phyloP scores from a whole-genome alignment of 305 asterid species.

The Fraxinus sp. region DNA sequence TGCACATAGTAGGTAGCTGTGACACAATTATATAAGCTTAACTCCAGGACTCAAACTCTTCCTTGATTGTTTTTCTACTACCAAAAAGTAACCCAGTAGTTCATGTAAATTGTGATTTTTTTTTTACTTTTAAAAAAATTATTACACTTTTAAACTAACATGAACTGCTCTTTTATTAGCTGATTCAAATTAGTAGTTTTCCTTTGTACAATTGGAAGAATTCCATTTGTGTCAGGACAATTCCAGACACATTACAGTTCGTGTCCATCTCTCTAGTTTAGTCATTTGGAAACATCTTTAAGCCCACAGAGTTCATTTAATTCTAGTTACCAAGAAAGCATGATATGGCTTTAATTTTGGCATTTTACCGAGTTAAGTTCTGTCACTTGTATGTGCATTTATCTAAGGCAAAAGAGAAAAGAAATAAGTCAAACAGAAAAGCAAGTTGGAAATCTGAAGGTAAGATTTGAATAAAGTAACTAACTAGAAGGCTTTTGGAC shows the following conservation, averaged over 20 bases:
- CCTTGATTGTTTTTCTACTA: background rate
- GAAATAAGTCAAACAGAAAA: background rate
- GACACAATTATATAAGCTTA: background rate
- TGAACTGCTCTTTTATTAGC: background rate
- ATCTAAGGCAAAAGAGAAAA: background rate
- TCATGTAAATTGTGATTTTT: background rate
- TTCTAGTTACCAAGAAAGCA: constrained; percentile 4
- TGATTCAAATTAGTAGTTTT: background rate
- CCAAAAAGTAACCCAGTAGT: background rate
- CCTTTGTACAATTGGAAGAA: background rate
- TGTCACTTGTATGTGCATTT: background rate
- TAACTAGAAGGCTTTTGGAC: background rate
- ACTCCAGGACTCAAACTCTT: background rate
- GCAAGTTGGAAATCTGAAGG: background rate
- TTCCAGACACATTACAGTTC: background rate
- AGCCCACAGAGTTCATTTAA: background rate
- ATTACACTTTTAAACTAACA: background rate
- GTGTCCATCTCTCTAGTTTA: background rate
- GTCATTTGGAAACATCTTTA: background rate
- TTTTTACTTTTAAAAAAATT: constrained; percentile 25
- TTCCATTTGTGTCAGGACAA: background rate
- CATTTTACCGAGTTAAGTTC: background rate
- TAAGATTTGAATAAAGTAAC: background rate
- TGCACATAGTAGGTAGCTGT: background rate
- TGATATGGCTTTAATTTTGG: background rate